phyloP scores from a whole-genome alignment of 2,329 filamentous ascomycete genomes.

The Tolypocladium ovalisporum region DNA sequence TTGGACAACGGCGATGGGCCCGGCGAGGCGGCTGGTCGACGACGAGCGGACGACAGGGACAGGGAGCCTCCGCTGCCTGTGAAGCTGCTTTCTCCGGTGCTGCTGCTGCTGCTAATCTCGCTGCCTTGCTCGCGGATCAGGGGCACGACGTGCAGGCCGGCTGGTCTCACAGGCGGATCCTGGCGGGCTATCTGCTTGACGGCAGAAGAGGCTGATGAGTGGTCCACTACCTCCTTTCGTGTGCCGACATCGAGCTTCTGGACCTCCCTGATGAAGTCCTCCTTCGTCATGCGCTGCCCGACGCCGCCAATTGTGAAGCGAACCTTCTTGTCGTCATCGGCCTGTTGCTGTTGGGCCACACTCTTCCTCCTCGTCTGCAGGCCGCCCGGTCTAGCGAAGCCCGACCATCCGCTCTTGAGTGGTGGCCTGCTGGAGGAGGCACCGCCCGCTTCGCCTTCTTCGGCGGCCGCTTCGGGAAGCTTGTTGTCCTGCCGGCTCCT shows the following conservation, averaged over 20 bases:
- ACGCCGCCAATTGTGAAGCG: constrained; percentile 66
- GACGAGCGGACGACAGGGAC: constrained; percentile 9
- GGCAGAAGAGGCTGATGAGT: constrained; percentile 34
- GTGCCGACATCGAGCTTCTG: constrained; percentile 59
- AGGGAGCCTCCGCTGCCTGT: constrained; percentile 6
- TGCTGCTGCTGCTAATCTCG: constrained; percentile 3
- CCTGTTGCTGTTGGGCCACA: constrained; percentile 29
- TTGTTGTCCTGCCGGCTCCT: constrained; percentile 30
- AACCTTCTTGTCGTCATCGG: constrained; percentile 58
- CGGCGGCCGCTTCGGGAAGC: constrained; percentile 12
- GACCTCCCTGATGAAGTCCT: constrained; percentile 68
- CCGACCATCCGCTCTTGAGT: constrained; percentile 39
- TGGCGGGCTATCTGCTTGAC: constrained; percentile 40
- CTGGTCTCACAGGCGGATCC: constrained; percentile 13
- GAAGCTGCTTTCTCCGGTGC: constrained; percentile 8
- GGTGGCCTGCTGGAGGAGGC: constrained; percentile 25
- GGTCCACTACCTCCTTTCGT: constrained; percentile 41
- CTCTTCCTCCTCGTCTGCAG: constrained; percentile 27
- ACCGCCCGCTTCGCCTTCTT: constrained; percentile 18
- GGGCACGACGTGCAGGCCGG: constrained; percentile 7
- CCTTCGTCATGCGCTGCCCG: constrained; percentile 68
- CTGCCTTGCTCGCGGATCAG: constrained; percentile 9
- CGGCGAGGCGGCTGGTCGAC: constrained; percentile 2
- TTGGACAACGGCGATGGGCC: neutral
- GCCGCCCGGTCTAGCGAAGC: constrained; percentile 28